Conservation (phyloP, 495 filamentous ascomycete genomes). For the Penicillium herquei region DNA sequence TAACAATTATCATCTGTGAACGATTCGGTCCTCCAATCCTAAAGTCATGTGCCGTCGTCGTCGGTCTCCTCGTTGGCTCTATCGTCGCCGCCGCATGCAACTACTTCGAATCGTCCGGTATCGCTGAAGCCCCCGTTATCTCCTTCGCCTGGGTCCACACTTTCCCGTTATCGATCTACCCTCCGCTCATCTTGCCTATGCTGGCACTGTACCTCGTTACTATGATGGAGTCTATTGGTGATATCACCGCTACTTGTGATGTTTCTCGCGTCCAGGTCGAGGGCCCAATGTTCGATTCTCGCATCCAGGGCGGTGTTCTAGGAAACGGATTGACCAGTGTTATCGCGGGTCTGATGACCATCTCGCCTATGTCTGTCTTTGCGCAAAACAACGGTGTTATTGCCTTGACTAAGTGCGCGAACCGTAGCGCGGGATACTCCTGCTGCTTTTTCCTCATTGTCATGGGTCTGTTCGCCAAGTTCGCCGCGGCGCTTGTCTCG, state of each 20-base stretch:
- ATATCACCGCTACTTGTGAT: constrained; percentile 60
- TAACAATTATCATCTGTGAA: constrained; percentile 85
- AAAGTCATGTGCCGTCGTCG: constrained; percentile 72
- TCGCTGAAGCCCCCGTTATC: constrained; percentile 67
- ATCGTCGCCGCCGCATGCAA: constrained; percentile 82
- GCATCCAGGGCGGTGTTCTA: constrained; percentile 83
- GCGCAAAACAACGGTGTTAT: constrained; percentile 96
- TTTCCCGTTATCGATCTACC: constrained; percentile 78
- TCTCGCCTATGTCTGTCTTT: constrained; percentile 77
- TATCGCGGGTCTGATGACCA: constrained; percentile 77
- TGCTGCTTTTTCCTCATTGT: constrained; percentile 78
- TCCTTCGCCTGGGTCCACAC: constrained; percentile 92
- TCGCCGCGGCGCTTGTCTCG: constrained; percentile 81
- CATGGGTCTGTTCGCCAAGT: constrained; percentile 90
- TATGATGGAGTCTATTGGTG: constrained; percentile 86
- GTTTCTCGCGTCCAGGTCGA: constrained; percentile 83
- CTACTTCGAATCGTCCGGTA: constrained; percentile 73
- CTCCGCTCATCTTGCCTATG: constrained; percentile 78
- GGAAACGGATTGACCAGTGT: constrained; percentile 79
- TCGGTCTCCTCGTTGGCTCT: constrained; percentile 81
- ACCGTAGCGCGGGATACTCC: constrained; percentile 78
- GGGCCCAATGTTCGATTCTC: constrained; percentile 76
- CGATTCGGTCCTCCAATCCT: constrained; percentile 79
- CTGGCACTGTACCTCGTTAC: constrained; percentile 85
- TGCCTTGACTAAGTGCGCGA: constrained; percentile 83